Percentiles rank a stretch among this genome's conserved stretches.
Evolutionary conservation across 208 protist genomes (phyloP).

Genomic region (Acanthamoeba royreba): DNA sequence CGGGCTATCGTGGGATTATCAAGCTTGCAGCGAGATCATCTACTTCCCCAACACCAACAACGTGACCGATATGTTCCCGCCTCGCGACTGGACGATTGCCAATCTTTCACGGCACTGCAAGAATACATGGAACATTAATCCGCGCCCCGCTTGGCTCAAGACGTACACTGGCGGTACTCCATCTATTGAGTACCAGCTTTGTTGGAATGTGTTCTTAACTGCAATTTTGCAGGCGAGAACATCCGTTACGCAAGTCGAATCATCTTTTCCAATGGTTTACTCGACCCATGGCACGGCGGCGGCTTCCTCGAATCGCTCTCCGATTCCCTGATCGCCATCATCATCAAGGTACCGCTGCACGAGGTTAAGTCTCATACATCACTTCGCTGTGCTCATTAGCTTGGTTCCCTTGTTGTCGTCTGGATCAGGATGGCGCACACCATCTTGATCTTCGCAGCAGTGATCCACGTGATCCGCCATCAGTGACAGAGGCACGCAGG

Average conservation of each 20-base stretch:
- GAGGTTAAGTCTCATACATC: not conserved
- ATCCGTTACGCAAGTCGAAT: slow-evolving; percentile 76
- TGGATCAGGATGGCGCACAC: slow-evolving; percentile 75
- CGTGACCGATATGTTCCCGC: slow-evolving; percentile 69
- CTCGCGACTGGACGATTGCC: not conserved
- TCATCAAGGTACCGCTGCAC: not conserved
- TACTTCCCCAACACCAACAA: slow-evolving; percentile 68
- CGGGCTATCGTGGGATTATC: slow-evolving; percentile 74
- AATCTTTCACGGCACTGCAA: slow-evolving; percentile 25
- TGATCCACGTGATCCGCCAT: slow-evolving; percentile 74
- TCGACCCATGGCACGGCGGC: slow-evolving; percentile 82
- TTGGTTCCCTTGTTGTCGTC: no score
- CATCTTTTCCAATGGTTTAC: slow-evolving; percentile 83
- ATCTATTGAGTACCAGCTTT: not conserved
- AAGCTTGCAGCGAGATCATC: slow-evolving; percentile 79
- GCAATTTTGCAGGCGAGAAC: not conserved
- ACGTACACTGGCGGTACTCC: slow-evolving; percentile 46
- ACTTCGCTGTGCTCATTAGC: not conserved
- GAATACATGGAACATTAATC: slow-evolving; percentile 21
- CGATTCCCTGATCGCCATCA: slow-evolving; percentile 52
- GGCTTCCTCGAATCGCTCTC: slow-evolving; percentile 54
- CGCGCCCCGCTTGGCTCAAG: slow-evolving; percentile 56
- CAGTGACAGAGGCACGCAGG: slow-evolving; percentile 64
- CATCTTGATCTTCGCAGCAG: slow-evolving; percentile 82
- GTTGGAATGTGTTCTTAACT: not conserved